Evolutionary conservation across 192 early-diverging fungal genomes (phyloP).

Genomic region (Umbelopsis sp.): DNA sequence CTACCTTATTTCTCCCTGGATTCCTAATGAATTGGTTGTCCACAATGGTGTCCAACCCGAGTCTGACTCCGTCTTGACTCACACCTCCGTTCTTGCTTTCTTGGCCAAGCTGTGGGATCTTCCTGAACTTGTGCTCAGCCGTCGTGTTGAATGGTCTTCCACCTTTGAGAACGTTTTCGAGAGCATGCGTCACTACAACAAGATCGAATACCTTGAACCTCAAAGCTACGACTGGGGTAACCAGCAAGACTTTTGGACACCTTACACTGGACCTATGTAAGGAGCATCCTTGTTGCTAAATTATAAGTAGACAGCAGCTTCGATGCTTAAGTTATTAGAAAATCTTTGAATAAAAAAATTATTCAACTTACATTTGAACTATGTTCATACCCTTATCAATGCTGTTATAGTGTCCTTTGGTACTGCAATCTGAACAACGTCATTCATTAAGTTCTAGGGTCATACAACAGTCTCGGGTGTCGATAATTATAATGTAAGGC

Average conservation of each 20-base stretch:
- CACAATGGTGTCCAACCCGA: not conserved
- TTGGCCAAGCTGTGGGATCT: slow-evolving; percentile 15
- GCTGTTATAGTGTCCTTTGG: too few relatives aligned
- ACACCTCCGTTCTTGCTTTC: slow-evolving; percentile 9
- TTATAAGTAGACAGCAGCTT: too few relatives aligned
- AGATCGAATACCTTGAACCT: not conserved
- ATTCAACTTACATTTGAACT: too few relatives aligned
- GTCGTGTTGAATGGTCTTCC: slow-evolving; percentile 11
- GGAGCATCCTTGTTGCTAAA: not conserved
- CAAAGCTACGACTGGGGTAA: slow-evolving; percentile 13
- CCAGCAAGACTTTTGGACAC: slow-evolving; percentile 1
- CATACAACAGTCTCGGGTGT: too few relatives aligned
- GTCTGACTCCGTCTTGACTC: slow-evolving; percentile 1
- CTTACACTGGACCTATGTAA: slow-evolving; percentile 7
- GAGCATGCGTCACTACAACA: not conserved
- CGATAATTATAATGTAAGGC: too few relatives aligned
- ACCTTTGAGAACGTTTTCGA: slow-evolving; percentile 8
- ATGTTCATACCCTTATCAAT: too few relatives aligned
- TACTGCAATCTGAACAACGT: too few relatives aligned
- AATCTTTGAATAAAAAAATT: too few relatives aligned
- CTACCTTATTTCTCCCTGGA: slow-evolving; percentile 43
- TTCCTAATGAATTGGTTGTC: slow-evolving; percentile 28
- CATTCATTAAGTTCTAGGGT: too few relatives aligned
- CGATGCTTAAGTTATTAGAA: too few relatives aligned
- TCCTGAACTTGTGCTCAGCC: slow-evolving; percentile 4